Conservation (phyloP, 2,329 filamentous ascomycete species). For the Aspergillus fumigatiaffinis region DNA sequence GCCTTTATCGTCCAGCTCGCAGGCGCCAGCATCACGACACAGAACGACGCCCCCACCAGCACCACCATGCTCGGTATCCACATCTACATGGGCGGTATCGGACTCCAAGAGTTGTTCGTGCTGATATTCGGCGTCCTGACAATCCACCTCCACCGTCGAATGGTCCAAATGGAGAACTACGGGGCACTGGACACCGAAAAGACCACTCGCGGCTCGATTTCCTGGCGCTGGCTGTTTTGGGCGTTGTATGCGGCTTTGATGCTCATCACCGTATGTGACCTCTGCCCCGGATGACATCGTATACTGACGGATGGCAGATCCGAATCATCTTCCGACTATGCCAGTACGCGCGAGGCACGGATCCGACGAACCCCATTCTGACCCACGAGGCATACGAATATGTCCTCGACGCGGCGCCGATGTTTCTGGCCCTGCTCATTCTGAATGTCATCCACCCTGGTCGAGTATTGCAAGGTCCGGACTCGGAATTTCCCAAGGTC, state of each 20-base stretch:
- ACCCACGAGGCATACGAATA: constrained; percentile 38
- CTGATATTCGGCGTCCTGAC: constrained; percentile 49
- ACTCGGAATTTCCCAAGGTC: constrained; percentile 44
- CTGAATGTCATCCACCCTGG: constrained; percentile 40
- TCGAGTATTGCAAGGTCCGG: constrained; percentile 32
- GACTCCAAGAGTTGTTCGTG: constrained; percentile 54
- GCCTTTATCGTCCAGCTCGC: constrained; percentile 22
- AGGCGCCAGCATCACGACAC: constrained; percentile 10
- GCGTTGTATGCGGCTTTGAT: constrained; percentile 49
- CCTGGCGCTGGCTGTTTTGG: constrained; percentile 37
- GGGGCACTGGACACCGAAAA: neutral
- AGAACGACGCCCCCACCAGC: neutral
- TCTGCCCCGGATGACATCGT: too few species aligned
- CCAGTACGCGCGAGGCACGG: constrained; percentile 52
- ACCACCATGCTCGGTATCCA: constrained; percentile 18
- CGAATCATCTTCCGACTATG: constrained; percentile 57
- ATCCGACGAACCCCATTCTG: constrained; percentile 33
- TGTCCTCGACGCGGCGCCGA: constrained; percentile 38
- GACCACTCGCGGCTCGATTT: neutral
- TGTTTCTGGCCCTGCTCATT: constrained; percentile 34
- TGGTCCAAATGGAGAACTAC: constrained; percentile 30
- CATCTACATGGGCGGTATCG: constrained; percentile 31
- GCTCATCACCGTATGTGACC: constrained; percentile 41
- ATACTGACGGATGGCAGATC: neutral
- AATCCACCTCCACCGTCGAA: constrained; percentile 44